Conservation (phyloP, 768 basidiomycete genomes). For the Clathrus columnatus region DNA sequence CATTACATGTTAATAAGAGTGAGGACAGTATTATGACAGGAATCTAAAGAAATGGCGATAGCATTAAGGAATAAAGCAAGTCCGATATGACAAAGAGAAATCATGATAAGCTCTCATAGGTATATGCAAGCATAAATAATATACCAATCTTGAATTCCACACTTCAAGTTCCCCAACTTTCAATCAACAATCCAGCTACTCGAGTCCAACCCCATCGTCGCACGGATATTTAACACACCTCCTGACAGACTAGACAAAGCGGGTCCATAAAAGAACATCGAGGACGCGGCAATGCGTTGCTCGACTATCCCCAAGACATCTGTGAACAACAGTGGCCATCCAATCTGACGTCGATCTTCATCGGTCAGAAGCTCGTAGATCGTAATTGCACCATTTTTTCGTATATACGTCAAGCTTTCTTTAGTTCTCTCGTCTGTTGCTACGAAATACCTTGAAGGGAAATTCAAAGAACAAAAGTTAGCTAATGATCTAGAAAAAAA, state of each 20-base stretch:
- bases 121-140: too few relatives aligned
- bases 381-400: slow-evolving; percentile 29
- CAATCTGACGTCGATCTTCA: slow-evolving; percentile 30
- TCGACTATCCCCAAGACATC: slow-evolving; percentile 36
- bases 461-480: slow-evolving; percentile 12
- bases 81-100: too few relatives aligned
- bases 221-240: slow-evolving; percentile 31
- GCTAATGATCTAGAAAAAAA: too few relatives aligned
- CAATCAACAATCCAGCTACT: slow-evolving; percentile 27
- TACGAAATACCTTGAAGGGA: slow-evolving; percentile 25
- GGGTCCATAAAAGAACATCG: slow-evolving; percentile 31
- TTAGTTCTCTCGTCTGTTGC: slow-evolving; percentile 37
- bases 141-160: too few relatives aligned
- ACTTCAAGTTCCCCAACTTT: too few relatives aligned
- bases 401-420: slow-evolving; percentile 23
- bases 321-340: slow-evolving; percentile 35
- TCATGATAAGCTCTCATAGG: too few relatives aligned
- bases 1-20: too few relatives aligned
- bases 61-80: too few relatives aligned
- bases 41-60: too few relatives aligned
- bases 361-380: slow-evolving; percentile 33
- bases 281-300: slow-evolving; percentile 28
- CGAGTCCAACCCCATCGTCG: slow-evolving; percentile 30
- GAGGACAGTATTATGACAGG: too few relatives aligned
- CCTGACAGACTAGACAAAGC: slow-evolving; percentile 31